A percentile compares a stretch with the other conserved stretches of the same genome.
Evolutionary conservation across 2,329 filamentous ascomycete species (phyloP).

Genomic region (Leptosphaerulina australis): DNA sequence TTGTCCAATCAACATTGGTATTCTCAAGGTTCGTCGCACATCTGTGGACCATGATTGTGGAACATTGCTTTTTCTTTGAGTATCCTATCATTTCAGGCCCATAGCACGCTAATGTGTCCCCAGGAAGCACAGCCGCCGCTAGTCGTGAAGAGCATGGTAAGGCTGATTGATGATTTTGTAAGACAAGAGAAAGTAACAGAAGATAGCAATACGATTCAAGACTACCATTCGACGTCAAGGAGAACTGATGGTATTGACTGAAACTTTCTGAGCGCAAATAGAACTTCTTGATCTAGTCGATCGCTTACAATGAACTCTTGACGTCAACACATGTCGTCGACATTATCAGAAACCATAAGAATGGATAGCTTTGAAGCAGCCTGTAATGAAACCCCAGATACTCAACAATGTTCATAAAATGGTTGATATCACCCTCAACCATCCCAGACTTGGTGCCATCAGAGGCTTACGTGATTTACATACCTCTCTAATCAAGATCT

Average conservation of each 20-base stretch:
- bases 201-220: neutral
- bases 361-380: neutral
- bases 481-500: conserved; percentile 14
- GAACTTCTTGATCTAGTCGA: neutral
- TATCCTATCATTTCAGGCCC: conserved; percentile 17
- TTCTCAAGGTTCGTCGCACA: too few species aligned
- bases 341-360: neutral
- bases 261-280: neutral
- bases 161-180: conserved; percentile 3
- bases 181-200: neutral
- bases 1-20: too few species aligned
- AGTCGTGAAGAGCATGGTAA: conserved; percentile 22
- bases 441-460: conserved; percentile 19
- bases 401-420: neutral
- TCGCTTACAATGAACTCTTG: conserved; percentile 4
- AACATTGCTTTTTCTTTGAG: conserved; percentile 20
- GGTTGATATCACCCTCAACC: conserved; percentile 10
- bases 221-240: neutral
- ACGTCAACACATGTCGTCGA: conserved; percentile 17
- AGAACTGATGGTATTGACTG: neutral
- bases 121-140: conserved; percentile 41
- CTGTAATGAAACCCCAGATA: too few species aligned
- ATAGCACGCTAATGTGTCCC: conserved; percentile 29
- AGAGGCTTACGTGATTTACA: conserved; percentile 12
- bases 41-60: too few species aligned